phyloP scores from a whole-genome alignment of 495 filamentous ascomycete genomes.

The Diplogelasinospora grovesii region DNA sequence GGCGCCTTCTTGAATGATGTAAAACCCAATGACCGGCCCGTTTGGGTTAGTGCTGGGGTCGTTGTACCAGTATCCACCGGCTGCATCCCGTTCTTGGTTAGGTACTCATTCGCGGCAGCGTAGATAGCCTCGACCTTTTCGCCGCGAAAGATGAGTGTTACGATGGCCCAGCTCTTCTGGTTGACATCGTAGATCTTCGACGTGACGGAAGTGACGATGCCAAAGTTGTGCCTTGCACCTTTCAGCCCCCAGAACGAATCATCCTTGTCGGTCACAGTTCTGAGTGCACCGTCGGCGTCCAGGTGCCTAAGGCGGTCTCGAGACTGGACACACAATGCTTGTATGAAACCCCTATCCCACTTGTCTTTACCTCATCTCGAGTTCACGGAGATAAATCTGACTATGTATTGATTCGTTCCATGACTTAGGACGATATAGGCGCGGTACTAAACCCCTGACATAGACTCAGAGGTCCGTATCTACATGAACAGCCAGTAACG shows the following conservation, averaged over 20 bases:
- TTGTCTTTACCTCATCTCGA: no score
- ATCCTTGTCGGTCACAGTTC: conserved; percentile 30
- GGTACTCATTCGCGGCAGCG: conserved; percentile 36
- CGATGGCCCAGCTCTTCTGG: conserved; percentile 34
- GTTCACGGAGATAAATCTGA: no score
- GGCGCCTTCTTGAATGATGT: conserved; percentile 46
- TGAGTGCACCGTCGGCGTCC: conserved; percentile 45
- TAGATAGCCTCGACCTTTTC: conserved; percentile 46
- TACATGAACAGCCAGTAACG: no score
- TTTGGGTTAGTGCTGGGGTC: conserved; percentile 24
- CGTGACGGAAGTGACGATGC: conserved; percentile 48
- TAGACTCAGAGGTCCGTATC: no score
- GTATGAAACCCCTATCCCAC: no score
- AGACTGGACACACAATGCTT: no score
- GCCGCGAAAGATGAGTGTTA: conserved; percentile 39
- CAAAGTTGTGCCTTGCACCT: conserved; percentile 59
- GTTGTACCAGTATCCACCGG: conserved; percentile 42
- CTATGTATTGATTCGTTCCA: no score
- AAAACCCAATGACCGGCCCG: conserved; percentile 43
- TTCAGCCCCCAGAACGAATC: conserved; percentile 53
- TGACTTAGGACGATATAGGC: no score
- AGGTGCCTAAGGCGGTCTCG: no score
- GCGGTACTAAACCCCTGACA: no score
- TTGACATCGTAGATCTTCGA: conserved; percentile 39
- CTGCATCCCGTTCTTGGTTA: conserved; percentile 34